phyloP scores from a whole-genome alignment of 768 basidiomycete genomes.

The Pleurotus giganteus region DNA sequence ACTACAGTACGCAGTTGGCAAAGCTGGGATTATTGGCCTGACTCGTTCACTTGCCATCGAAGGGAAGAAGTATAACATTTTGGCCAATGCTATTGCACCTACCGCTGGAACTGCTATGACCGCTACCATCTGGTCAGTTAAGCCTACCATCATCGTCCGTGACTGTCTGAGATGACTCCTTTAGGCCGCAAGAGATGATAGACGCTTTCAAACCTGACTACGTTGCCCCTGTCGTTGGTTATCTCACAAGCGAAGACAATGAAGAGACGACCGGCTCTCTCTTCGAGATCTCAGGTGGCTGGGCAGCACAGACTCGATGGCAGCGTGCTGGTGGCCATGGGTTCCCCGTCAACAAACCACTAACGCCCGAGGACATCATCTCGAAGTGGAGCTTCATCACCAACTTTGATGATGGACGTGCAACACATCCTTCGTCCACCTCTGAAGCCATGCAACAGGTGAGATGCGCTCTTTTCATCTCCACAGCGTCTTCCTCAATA shows the following conservation, averaged over 20 bases:
- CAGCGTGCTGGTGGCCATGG: slow-evolving; percentile 84
- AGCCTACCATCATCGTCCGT: slow-evolving; percentile 5
- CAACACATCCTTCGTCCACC: slow-evolving; percentile 76
- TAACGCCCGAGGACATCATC: slow-evolving; percentile 79
- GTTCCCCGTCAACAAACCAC: slow-evolving; percentile 75
- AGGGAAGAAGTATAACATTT: slow-evolving; percentile 87
- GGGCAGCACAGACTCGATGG: slow-evolving; percentile 93
- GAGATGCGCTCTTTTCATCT: slow-evolving; percentile 4
- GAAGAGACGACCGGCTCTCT: slow-evolving; percentile 67
- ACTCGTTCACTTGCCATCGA: slow-evolving; percentile 91
- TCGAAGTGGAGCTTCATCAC: slow-evolving; percentile 83
- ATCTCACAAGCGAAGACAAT: slow-evolving; percentile 81
- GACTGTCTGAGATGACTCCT: not conserved
- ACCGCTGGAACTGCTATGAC: slow-evolving; percentile 93
- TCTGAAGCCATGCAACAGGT: slow-evolving; percentile 79
- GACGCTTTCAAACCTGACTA: slow-evolving; percentile 94
- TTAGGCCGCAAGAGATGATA: slow-evolving; percentile 79
- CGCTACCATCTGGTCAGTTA: slow-evolving; percentile 66
- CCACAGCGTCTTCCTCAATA: not conserved
- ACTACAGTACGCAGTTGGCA: slow-evolving; percentile 82
- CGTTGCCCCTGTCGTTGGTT: slow-evolving; percentile 91
- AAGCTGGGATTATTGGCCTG: slow-evolving; percentile 87
- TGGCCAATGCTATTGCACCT: slow-evolving; percentile 86
- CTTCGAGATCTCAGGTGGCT: slow-evolving; percentile 89
- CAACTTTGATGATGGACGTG: slow-evolving; percentile 80